These are phyloP conservation scores for Cotoneaster glaucophyllus DNA, from an alignment of 306 rosid species.

Conservation along the genomic window DNA sequence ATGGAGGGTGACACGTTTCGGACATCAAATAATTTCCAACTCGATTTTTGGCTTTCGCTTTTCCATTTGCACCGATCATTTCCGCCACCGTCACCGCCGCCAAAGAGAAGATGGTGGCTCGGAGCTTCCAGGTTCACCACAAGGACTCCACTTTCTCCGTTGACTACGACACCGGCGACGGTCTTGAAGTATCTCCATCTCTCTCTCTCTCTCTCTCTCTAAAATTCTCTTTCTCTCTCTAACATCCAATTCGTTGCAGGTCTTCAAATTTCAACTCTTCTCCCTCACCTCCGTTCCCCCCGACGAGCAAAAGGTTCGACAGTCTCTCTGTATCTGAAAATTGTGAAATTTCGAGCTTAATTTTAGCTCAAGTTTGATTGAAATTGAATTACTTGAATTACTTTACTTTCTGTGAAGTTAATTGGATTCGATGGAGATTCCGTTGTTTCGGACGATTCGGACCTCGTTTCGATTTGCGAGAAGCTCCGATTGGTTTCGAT, in stretches of 20 bases:
- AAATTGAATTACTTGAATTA: not conserved
- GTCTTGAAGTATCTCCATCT: slow-evolving; percentile 44
- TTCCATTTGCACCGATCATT: not conserved
- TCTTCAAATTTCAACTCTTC: slow-evolving; percentile 63
- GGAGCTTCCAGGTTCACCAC: slow-evolving; percentile 55
- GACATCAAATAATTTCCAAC: not conserved
- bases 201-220: slow-evolving; percentile 9
- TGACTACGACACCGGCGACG: slow-evolving; percentile 67
- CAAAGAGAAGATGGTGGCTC: slow-evolving; percentile 40
- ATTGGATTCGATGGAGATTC: slow-evolving; percentile 32
- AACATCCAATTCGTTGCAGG: slow-evolving; percentile 26
- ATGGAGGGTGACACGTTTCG: not conserved
- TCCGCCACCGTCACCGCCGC: not conserved
- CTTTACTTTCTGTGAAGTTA: slow-evolving; percentile 26
- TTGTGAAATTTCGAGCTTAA: not conserved
- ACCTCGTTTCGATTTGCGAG: slow-evolving; percentile 47
- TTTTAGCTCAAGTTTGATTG: not conserved
- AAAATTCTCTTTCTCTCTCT: not conserved
- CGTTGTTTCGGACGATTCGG: slow-evolving; percentile 41
- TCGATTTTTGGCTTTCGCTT: not conserved
- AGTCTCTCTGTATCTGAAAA: not conserved
- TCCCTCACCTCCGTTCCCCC: slow-evolving; percentile 72
- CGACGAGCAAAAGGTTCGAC: slow-evolving; percentile 54
- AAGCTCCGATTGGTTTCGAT: slow-evolving; percentile 55
- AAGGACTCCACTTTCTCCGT: slow-evolving; percentile 38